Evolutionary conservation across 495 filamentous ascomycete genomes (phyloP).

Genomic region (Articulospora tetracladia): DNA sequence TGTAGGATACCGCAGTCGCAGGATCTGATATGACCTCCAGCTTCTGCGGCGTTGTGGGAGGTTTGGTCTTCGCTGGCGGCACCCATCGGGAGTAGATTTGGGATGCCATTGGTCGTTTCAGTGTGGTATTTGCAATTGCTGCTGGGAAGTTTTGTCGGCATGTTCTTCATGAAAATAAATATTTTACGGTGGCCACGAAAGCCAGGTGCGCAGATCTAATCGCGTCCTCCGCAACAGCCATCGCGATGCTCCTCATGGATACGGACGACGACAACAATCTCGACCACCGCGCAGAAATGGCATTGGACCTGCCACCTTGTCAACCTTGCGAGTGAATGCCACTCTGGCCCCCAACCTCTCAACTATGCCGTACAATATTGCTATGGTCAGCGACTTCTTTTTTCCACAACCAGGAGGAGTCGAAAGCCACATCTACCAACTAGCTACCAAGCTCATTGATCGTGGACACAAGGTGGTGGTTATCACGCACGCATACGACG

Average conservation of each 20-base stretch:
- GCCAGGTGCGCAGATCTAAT: background rate
- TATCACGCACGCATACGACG: constrained; percentile 94
- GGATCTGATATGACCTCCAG: background rate
- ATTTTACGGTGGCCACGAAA: constrained; percentile 1
- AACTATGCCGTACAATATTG: constrained; percentile 60
- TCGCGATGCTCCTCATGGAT: background rate
- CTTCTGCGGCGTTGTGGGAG: background rate
- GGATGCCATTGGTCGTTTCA: constrained; percentile 31
- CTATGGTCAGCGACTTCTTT: constrained; percentile 99
- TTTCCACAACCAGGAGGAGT: constrained; percentile 95
- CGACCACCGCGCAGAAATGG: background rate
- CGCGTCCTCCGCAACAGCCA: background rate
- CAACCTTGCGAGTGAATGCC: background rate
- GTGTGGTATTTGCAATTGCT: constrained; percentile 7
- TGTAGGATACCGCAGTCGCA: background rate
- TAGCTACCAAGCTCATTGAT: constrained; percentile 93
- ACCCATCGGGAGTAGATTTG: constrained; percentile 47
- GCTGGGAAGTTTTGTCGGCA: background rate
- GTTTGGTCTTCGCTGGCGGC: constrained; percentile 32
- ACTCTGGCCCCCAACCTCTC: background rate
- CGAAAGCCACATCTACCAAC: constrained; percentile 97
- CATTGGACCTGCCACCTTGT: background rate
- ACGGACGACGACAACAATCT: background rate
- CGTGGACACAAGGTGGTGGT: constrained; percentile 97
- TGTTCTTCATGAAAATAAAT: constrained; percentile 25